Conservation (phyloP, 140 eudicot species). For the Anethum foeniculum region DNA sequence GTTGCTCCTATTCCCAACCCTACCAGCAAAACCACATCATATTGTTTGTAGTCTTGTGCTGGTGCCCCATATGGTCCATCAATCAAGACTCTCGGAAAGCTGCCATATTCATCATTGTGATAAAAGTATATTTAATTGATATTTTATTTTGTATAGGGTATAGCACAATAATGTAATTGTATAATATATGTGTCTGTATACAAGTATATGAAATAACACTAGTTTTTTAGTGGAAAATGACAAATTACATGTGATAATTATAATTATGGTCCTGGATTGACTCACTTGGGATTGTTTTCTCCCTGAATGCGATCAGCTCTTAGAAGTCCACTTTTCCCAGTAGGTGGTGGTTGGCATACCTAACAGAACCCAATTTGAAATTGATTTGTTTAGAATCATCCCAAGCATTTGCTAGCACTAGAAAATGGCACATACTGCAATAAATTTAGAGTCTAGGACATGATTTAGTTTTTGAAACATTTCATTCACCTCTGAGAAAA, state of each 20-base stretch:
- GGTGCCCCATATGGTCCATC: slow-evolving; percentile 98
- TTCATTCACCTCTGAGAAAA: slow-evolving; percentile 50
- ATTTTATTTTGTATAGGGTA: neutral
- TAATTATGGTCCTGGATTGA: neutral
- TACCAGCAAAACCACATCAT: slow-evolving; percentile 64
- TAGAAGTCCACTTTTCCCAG: slow-evolving; percentile 74
- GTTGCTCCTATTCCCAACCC: slow-evolving; percentile 77
- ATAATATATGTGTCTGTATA: neutral
- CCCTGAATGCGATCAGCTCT: slow-evolving; percentile 59
- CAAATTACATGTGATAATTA: neutral
- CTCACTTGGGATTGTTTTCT: slow-evolving; percentile 64
- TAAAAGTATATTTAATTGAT: neutral
- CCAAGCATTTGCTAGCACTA: neutral
- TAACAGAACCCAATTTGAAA: slow-evolving; percentile 27
- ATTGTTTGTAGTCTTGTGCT: slow-evolving; percentile 85
- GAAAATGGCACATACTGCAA: neutral
- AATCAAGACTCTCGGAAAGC: slow-evolving; percentile 68
- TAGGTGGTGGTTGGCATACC: slow-evolving; percentile 71
- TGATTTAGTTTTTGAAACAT: neutral
- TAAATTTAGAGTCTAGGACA: neutral
- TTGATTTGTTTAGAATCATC: slow-evolving; percentile 8
- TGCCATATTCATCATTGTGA: slow-evolving; percentile 15
- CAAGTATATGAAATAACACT: neutral
- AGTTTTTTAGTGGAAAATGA: neutral
- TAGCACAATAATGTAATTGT: neutral